Evolutionary conservation across 1,284 basidiomycete species (phyloP).

Genomic region (Ceratobasidium sp.): DNA sequence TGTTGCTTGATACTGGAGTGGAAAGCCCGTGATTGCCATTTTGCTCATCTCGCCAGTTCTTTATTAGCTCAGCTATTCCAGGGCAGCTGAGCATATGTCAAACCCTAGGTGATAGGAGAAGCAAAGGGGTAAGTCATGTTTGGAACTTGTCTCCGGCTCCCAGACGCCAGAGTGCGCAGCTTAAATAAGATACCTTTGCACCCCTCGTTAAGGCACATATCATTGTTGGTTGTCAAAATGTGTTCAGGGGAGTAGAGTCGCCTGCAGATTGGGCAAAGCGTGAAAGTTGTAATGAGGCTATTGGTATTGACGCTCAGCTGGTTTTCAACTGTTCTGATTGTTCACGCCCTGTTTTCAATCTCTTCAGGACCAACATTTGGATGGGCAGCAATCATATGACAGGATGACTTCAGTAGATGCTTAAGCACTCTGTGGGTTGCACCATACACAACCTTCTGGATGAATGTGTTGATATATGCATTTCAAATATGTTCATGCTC

Average conservation of each 20-base stretch:
- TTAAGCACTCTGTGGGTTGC: neutral
- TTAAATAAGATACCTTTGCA: conserved; percentile 5
- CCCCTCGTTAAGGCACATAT: neutral
- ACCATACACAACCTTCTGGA: conserved; percentile 9
- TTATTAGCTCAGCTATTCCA: conserved; percentile 13
- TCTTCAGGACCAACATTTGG: neutral
- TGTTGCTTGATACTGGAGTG: neutral
- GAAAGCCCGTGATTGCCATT: neutral
- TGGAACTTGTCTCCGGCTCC: neutral
- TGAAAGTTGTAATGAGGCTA: conserved; percentile 10
- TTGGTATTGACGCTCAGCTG: neutral
- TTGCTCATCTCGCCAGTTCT: neutral
- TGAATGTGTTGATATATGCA: conserved; percentile 17
- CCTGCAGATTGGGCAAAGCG: conserved; percentile 15
- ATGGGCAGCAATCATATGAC: conserved; percentile 5
- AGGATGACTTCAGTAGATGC: neutral
- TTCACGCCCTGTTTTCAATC: conserved; percentile 8
- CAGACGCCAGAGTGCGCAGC: neutral
- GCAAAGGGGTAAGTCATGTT: conserved; percentile 11
- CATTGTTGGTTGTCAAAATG: neutral
- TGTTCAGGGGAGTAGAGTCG: conserved; percentile 2
- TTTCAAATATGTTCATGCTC: conserved; percentile 11
- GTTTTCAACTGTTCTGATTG: conserved; percentile 2
- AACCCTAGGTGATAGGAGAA: conserved; percentile 10
- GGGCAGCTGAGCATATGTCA: neutral